Percentiles rank a stretch among this genome's conserved stretches.
phyloP scores from a whole-genome alignment of 2,329 filamentous ascomycete species.

The Epichloe uncinata region DNA sequence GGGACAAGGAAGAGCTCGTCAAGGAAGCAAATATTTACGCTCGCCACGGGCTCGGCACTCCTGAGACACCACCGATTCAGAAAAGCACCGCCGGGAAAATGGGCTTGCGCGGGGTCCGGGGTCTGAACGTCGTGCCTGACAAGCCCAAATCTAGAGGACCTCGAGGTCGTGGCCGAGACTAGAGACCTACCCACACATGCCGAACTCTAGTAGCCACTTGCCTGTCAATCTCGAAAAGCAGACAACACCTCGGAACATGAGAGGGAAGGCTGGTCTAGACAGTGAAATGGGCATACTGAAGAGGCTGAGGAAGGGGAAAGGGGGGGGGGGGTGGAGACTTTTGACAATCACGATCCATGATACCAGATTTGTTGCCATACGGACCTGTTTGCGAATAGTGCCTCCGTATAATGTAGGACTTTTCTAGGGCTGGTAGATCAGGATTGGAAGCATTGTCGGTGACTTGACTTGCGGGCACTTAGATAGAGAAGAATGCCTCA shows the following conservation, averaged over 20 bases:
- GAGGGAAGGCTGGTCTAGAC: too few relatives aligned
- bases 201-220: too few relatives aligned
- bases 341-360: neutral
- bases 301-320: too few relatives aligned
- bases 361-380: neutral
- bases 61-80: slow-evolving; percentile 32
- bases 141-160: slow-evolving; percentile 15
- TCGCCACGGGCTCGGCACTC: slow-evolving; percentile 29
- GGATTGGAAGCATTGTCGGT: neutral
- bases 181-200: neutral
- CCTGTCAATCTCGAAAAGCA: too few relatives aligned
- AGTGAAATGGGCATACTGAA: too few relatives aligned
- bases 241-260: too few relatives aligned
- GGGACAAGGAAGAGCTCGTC: slow-evolving; percentile 33
- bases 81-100: slow-evolving; percentile 41
- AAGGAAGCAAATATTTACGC: slow-evolving; percentile 37
- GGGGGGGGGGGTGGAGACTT: too few relatives aligned
- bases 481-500: too few relatives aligned
- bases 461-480: neutral
- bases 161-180: neutral
- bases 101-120: slow-evolving; percentile 39
- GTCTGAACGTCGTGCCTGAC: slow-evolving; percentile 33
- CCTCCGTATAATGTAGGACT: neutral
- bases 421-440: neutral
- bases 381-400: too few relatives aligned